A percentile compares a stretch with the other conserved stretches of the same genome.
These are phyloP conservation scores for Fusarium sp. DNA, from an alignment of 2,329 filamentous ascomycete genomes.

Conservation along the genomic window DNA sequence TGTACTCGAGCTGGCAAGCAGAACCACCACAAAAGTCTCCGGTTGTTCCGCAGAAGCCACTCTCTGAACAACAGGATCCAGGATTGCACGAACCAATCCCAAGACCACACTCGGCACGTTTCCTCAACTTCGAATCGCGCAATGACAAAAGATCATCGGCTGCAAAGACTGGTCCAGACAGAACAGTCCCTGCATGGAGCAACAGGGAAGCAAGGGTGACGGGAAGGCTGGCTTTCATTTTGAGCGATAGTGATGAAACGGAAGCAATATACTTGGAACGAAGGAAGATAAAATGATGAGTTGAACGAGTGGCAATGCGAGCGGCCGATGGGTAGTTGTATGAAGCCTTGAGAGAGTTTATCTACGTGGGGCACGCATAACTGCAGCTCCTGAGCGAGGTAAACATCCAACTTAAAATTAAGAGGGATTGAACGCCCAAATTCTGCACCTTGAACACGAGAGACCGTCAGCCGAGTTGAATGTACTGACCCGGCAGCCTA, in stretches of 20 bases:
- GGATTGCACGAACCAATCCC: slow-evolving; percentile 48
- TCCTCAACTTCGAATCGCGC: slow-evolving; percentile 26
- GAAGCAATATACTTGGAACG: neutral
- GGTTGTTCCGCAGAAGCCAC: slow-evolving; percentile 51
- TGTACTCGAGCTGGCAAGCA: slow-evolving; percentile 52
- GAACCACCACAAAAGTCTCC: slow-evolving; percentile 50
- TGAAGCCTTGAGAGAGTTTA: slow-evolving; percentile 27
- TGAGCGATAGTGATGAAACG: neutral
- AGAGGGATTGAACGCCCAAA: slow-evolving; percentile 14
- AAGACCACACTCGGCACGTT: slow-evolving; percentile 46
- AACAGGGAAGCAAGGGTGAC: slow-evolving; percentile 28
- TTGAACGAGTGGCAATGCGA: slow-evolving; percentile 25
- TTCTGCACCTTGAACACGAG: slow-evolving; percentile 37
- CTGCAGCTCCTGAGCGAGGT: slow-evolving; percentile 16
- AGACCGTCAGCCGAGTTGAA: slow-evolving; percentile 12
- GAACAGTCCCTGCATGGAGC: slow-evolving; percentile 25
- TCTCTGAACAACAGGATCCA: slow-evolving; percentile 50
- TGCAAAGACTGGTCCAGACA: slow-evolving; percentile 32
- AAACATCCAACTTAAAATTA: neutral
- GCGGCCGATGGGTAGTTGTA: slow-evolving; percentile 8
- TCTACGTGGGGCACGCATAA: slow-evolving; percentile 31
- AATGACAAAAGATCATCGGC: slow-evolving; percentile 20
- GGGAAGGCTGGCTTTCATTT: slow-evolving; percentile 32
- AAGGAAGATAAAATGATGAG: neutral
- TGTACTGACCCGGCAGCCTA: slow-evolving; percentile 8